Conservation (phyloP, 1,284 basidiomycete species). For the Volvariella volvacea region DNA sequence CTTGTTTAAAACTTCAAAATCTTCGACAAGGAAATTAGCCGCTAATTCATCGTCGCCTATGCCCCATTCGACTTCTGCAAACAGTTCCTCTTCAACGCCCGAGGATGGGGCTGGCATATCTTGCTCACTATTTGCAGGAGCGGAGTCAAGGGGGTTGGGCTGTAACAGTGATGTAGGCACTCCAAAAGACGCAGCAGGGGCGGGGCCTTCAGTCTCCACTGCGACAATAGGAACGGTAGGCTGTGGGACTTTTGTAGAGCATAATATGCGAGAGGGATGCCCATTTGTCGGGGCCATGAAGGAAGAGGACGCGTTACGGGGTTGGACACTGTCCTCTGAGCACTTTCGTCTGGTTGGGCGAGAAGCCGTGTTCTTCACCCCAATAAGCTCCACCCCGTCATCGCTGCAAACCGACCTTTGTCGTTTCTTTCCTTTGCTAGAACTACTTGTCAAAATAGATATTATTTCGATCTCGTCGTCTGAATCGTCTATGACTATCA, state of each 20-base stretch:
- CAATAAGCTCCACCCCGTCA: no score
- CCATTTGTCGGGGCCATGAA: no score
- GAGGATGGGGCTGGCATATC: background rate
- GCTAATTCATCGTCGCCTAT: conserved; percentile 55
- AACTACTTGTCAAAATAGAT: conserved; percentile 16
- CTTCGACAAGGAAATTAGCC: conserved; percentile 16
- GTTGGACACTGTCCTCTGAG: no score
- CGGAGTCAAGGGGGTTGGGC: no score
- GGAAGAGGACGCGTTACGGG: no score
- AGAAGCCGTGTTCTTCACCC: no score
- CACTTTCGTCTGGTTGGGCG: no score
- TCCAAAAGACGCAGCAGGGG: background rate
- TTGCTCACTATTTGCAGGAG: background rate
- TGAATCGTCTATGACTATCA: conserved; percentile 53
- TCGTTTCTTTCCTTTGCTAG: conserved; percentile 13
- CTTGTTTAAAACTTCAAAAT: conserved; percentile 9
- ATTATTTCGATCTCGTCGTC: conserved; percentile 38
- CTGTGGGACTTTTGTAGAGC: no score
- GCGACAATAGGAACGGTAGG: no score
- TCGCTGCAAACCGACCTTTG: background rate
- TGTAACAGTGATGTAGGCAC: background rate
- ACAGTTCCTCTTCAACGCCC: conserved; percentile 11
- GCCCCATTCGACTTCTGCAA: conserved; percentile 40
- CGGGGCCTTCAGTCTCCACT: no score
- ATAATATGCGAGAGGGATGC: no score